A percentile compares a stretch with the other conserved stretches of the same genome.
phyloP scores from a whole-genome alignment of 1,139 yeast genomes.

The Pichia sp. region DNA sequence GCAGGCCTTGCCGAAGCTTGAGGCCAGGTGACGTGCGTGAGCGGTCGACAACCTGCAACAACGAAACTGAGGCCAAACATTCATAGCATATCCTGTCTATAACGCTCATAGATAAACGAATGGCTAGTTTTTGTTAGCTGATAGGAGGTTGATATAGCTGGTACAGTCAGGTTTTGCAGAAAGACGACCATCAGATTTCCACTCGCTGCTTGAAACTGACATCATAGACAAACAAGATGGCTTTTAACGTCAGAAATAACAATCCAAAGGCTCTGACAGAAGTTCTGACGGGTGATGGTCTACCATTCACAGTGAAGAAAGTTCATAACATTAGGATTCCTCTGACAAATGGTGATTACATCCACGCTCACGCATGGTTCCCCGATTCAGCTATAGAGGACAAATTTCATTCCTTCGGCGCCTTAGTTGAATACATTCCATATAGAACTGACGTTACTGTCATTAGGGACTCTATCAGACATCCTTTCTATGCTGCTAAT shows the following conservation, averaged over 20 bases:
- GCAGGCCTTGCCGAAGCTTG: too few species aligned
- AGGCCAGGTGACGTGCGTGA: too few species aligned
- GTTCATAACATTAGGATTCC: constrained; percentile 30
- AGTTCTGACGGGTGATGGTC: constrained; percentile 21
- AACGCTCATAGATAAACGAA: too few species aligned
- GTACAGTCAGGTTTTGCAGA: too few species aligned
- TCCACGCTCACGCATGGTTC: constrained; percentile 37
- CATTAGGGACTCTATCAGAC: constrained; percentile 36
- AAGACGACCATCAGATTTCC: too few species aligned
- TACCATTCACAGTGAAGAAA: constrained; percentile 29
- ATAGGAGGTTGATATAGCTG: too few species aligned
- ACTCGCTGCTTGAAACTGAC: too few species aligned
- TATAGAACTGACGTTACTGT: constrained; percentile 38
- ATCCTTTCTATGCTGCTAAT: constrained; percentile 37
- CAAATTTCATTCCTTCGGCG: constrained; percentile 25
- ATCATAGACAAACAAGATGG: constrained; percentile 21
- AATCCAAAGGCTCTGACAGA: constrained; percentile 17
- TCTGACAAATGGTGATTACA: constrained; percentile 30
- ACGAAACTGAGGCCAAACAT: too few species aligned
- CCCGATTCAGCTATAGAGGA: constrained; percentile 26
- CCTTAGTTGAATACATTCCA: constrained; percentile 36
- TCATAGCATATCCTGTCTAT: too few species aligned
- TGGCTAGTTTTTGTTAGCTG: too few species aligned
- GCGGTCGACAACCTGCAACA: too few species aligned
- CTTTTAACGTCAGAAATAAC: constrained; percentile 24